Evolutionary conservation across 805 yeast species (phyloP).

Genomic region (Saccharomycopsis schoenii): DNA sequence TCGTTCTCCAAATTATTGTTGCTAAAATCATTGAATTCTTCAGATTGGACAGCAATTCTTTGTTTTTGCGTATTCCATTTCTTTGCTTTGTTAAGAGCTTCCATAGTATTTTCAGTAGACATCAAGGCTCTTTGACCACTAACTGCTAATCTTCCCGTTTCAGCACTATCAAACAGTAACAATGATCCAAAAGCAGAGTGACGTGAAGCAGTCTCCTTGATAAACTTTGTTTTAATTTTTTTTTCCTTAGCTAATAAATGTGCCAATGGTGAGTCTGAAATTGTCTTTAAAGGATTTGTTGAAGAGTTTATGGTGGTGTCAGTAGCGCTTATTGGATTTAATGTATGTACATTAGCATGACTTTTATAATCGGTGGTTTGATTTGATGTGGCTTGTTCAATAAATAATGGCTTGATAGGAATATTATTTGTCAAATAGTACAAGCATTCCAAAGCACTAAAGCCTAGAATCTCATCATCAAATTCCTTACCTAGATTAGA

Average conservation of each 20-base stretch:
- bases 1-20: slow-evolving; percentile 16
- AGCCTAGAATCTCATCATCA: slow-evolving; percentile 49
- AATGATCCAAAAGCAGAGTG: slow-evolving; percentile 91
- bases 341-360: background rate
- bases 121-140: slow-evolving; percentile 63
- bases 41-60: slow-evolving; percentile 8
- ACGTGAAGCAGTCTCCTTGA: slow-evolving; percentile 50
- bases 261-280: slow-evolving; percentile 34
- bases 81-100: slow-evolving; percentile 57
- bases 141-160: slow-evolving; percentile 49
- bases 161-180: slow-evolving; percentile 57
- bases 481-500: slow-evolving; percentile 57
- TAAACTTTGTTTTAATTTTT: slow-evolving; percentile 37
- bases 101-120: slow-evolving; percentile 43
- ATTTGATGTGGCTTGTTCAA: background rate
- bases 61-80: slow-evolving; percentile 43
- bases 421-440: slow-evolving; percentile 54
- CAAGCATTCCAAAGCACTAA: slow-evolving; percentile 58
- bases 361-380: background rate
- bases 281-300: background rate
- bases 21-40: slow-evolving; percentile 22
- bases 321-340: background rate
- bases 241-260: slow-evolving; percentile 54
- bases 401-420: slow-evolving; percentile 26
- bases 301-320: background rate